Evolutionary conservation across 2,329 filamentous ascomycete species (phyloP).

Genomic region (Fonsecaea multimorphosa): DNA sequence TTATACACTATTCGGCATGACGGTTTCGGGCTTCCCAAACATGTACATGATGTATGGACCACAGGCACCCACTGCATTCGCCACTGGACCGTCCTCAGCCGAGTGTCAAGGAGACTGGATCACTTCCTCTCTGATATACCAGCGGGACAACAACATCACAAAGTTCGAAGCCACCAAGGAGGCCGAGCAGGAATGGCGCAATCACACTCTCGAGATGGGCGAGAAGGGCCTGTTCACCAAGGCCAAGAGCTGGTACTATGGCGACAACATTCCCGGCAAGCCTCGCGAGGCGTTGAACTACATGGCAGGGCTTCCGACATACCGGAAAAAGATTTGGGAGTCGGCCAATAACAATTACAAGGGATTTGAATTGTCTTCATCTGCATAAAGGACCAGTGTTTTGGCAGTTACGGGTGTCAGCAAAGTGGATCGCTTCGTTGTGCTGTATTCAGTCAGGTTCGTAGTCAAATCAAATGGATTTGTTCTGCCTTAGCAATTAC

Average conservation of each 20-base stretch:
- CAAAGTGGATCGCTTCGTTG: not conserved
- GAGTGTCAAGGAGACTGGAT: slow-evolving; percentile 63
- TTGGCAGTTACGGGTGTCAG: not conserved
- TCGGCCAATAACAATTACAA: slow-evolving; percentile 18
- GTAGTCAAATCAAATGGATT: not conserved
- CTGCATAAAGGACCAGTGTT: not conserved
- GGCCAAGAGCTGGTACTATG: slow-evolving; percentile 29
- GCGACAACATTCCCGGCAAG: slow-evolving; percentile 29
- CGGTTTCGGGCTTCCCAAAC: slow-evolving; percentile 52
- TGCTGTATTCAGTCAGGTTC: not conserved
- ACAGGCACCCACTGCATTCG: slow-evolving; percentile 57
- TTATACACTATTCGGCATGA: slow-evolving; percentile 50
- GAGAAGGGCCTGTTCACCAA: slow-evolving; percentile 23
- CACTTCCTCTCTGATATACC: slow-evolving; percentile 1
- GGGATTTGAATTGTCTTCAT: slow-evolving; percentile 8
- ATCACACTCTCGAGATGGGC: slow-evolving; percentile 15
- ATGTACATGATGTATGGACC: slow-evolving; percentile 61
- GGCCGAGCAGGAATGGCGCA: slow-evolving; percentile 22
- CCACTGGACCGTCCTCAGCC: slow-evolving; percentile 56
- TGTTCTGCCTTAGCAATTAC: not conserved
- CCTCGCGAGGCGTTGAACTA: slow-evolving; percentile 28
- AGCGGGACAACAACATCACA: slow-evolving; percentile 13
- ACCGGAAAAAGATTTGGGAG: slow-evolving; percentile 20
- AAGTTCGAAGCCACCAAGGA: slow-evolving; percentile 18
- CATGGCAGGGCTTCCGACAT: slow-evolving; percentile 25